These are phyloP conservation scores for Stemphylium lycopersici DNA, from an alignment of 2,329 filamentous ascomycete species.

Conservation along the genomic window DNA sequence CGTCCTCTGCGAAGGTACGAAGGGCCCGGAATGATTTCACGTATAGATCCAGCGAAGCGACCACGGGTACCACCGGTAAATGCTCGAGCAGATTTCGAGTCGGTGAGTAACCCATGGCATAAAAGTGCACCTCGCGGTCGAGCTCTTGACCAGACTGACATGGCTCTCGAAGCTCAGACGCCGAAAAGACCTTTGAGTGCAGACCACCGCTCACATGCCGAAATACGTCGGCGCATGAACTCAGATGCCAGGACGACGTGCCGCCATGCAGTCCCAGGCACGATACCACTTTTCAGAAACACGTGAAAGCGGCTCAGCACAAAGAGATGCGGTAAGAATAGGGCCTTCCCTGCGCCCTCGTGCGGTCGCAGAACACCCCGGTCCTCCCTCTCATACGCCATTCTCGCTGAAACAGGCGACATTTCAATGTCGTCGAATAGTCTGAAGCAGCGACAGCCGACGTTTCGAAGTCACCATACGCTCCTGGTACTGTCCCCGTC, in stretches of 20 bases:
- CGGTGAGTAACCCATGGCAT: conserved; percentile 2
- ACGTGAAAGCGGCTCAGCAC: conserved; percentile 6
- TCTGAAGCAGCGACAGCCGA: conserved; percentile 13
- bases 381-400: conserved; percentile 6
- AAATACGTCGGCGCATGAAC: conserved; percentile 4
- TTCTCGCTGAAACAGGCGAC: conserved; percentile 17
- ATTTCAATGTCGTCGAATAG: conserved; percentile 16
- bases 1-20: not conserved
- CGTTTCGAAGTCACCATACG: conserved; percentile 14
- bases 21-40: not conserved
- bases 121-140: conserved; percentile 5
- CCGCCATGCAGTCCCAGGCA: conserved; percentile 1
- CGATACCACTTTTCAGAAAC: conserved; percentile 3
- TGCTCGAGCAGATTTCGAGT: conserved; percentile 9
- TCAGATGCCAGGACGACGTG: not conserved
- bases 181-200: conserved; percentile 2
- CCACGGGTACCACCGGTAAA: not conserved
- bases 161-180: conserved; percentile 4
- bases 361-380: not conserved
- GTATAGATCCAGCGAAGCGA: not conserved
- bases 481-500: conserved; percentile 14
- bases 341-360: conserved; percentile 1
- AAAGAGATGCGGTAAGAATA: not conserved
- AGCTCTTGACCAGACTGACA: not conserved
- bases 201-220: conserved; percentile 3